phyloP scores from a whole-genome alignment of 2,329 filamentous ascomycete genomes.

The Biscogniauxia marginata region DNA sequence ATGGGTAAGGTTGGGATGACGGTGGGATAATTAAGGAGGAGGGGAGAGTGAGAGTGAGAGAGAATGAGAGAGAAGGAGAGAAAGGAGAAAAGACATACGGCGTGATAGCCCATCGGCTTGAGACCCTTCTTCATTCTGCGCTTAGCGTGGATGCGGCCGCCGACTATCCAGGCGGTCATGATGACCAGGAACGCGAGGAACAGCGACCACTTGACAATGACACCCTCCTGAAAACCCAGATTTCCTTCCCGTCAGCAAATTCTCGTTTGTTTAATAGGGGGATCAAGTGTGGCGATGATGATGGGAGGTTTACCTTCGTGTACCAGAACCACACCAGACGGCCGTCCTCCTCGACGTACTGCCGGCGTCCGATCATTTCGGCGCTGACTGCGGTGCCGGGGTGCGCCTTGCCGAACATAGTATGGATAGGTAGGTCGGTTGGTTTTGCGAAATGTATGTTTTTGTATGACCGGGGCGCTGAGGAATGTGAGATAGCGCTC shows the following conservation, averaged over 20 bases:
- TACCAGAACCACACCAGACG: slow-evolving; percentile 29
- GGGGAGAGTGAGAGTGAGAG: slow-evolving; percentile 1
- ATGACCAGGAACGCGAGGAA: slow-evolving; percentile 60
- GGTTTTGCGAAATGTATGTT: neutral
- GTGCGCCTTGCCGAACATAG: slow-evolving; percentile 7
- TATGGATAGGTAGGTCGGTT: neutral
- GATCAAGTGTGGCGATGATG: too few relatives aligned
- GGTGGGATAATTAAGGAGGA: too few relatives aligned
- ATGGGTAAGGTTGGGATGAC: too few relatives aligned
- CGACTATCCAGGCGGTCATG: slow-evolving; percentile 61
- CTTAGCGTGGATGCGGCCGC: slow-evolving; percentile 70
- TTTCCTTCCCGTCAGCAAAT: too few relatives aligned
- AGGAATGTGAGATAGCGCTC: neutral
- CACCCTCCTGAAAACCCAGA: slow-evolving; percentile 62
- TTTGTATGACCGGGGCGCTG: neutral
- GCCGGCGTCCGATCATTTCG: slow-evolving; percentile 18
- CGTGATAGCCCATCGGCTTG: slow-evolving; percentile 67
- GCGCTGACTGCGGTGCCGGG: slow-evolving; percentile 2
- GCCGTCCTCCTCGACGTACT: slow-evolving; percentile 21
- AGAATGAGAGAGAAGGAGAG: neutral
- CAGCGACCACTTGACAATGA: slow-evolving; percentile 70
- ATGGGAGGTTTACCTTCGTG: slow-evolving; percentile 24
- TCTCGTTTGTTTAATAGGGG: too few relatives aligned
- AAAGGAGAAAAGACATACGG: slow-evolving; percentile 45
- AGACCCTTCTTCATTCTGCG: slow-evolving; percentile 63